A percentile compares a stretch with the other conserved stretches of the same genome.
These are phyloP conservation scores for Mediolabrus comicus DNA, from an alignment of 108 stramenopile species.

Conservation along the genomic window DNA sequence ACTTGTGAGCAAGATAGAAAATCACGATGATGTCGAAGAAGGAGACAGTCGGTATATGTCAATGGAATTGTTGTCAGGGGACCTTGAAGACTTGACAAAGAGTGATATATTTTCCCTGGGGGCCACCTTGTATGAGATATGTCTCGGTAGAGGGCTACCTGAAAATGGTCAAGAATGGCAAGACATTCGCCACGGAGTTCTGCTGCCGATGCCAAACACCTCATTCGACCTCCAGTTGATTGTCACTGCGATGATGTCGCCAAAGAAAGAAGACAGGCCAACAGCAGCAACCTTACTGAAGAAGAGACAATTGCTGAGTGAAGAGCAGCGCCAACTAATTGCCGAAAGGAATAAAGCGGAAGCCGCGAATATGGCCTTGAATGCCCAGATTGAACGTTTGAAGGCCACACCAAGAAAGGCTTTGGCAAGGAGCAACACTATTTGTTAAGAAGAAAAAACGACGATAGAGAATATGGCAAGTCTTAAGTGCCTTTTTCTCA, in stretches of 20 bases:
- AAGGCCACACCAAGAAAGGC: conserved; percentile 4
- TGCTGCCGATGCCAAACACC: conserved; percentile 61
- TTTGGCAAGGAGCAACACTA: conserved; percentile 21
- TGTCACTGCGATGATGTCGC: conserved; percentile 81
- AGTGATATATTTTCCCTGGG: conserved; percentile 95
- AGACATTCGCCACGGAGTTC: conserved; percentile 70
- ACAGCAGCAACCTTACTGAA: conserved; percentile 67
- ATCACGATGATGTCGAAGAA: conserved; percentile 78
- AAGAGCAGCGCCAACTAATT: conserved; percentile 80
- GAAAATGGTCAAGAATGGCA: conserved; percentile 92
- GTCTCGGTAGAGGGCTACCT: conserved; percentile 74
- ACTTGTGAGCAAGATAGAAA: conserved; percentile 73
- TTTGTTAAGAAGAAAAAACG: conserved; percentile 8
- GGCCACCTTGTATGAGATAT: conserved; percentile 86
- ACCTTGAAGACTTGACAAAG: conserved; percentile 87
- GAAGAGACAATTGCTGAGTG: conserved; percentile 80
- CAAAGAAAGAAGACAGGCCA: conserved; percentile 65
- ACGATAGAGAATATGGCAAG: background rate
- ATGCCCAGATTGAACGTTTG: conserved; percentile 38
- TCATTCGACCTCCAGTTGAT: conserved; percentile 70
- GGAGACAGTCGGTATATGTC: conserved; percentile 96
- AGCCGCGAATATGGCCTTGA: conserved; percentile 65
- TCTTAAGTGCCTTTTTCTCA: background rate
- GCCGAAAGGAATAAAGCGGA: conserved; percentile 75
- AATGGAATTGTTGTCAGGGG: conserved; percentile 86